Evolutionary conservation across 495 filamentous ascomycete species (phyloP).

Genomic region (Lichenothelia convexa): DNA sequence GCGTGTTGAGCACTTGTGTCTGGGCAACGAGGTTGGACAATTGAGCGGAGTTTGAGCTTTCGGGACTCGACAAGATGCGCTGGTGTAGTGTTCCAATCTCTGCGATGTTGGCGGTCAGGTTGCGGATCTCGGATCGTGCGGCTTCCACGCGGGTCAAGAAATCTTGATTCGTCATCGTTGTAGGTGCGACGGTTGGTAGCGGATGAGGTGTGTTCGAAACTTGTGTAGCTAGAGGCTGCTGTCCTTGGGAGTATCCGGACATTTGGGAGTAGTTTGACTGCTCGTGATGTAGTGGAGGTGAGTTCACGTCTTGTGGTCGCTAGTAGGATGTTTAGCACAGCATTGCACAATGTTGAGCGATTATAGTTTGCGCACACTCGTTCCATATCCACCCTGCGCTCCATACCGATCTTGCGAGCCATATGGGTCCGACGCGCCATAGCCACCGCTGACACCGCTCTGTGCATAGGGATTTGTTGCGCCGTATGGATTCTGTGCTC

Average conservation of each 20-base stretch:
- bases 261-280: slow-evolving; percentile 15
- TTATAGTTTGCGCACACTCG: neutral
- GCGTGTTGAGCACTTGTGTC: slow-evolving; percentile 44
- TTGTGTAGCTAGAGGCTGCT: slow-evolving; percentile 2
- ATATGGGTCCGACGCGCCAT: slow-evolving; percentile 25
- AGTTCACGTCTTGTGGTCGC: slow-evolving; percentile 9
- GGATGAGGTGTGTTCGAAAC: slow-evolving; percentile 5
- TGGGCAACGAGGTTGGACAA: slow-evolving; percentile 43
- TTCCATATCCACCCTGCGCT: slow-evolving; percentile 5
- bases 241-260: slow-evolving; percentile 14
- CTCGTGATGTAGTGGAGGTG: slow-evolving; percentile 13
- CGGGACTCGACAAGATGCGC: slow-evolving; percentile 35
- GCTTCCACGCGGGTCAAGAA: slow-evolving; percentile 42
- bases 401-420: slow-evolving; percentile 7
- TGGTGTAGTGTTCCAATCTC: slow-evolving; percentile 41
- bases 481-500: neutral
- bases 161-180: slow-evolving; percentile 25
- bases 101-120: slow-evolving; percentile 34
- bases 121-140: slow-evolving; percentile 36
- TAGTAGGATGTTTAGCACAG: slow-evolving; percentile 6
- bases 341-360: neutral
- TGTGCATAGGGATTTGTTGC: slow-evolving; percentile 28
- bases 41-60: slow-evolving; percentile 27
- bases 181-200: slow-evolving; percentile 4
- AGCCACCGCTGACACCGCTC: slow-evolving; percentile 27